phyloP scores from a whole-genome alignment of 2,329 filamentous ascomycete genomes.

The Aspergillus niger region DNA sequence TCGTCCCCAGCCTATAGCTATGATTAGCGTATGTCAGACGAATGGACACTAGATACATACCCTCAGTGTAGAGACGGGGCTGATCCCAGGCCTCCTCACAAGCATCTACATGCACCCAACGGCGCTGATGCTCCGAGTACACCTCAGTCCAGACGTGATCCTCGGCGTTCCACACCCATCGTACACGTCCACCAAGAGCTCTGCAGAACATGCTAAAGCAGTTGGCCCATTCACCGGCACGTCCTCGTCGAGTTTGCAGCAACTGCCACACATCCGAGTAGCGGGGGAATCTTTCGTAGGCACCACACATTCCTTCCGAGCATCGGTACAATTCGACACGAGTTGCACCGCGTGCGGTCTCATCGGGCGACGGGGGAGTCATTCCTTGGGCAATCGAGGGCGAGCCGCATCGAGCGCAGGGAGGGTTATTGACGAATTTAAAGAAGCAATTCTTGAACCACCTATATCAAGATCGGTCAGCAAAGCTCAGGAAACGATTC shows the following conservation, averaged over 20 bases:
- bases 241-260: slow-evolving; percentile 80
- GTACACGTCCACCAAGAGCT: slow-evolving; percentile 83
- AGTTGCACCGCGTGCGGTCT: slow-evolving; percentile 82
- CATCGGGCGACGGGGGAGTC: slow-evolving; percentile 82
- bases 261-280: slow-evolving; percentile 95
- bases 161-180: slow-evolving; percentile 98
- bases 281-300: slow-evolving; percentile 85
- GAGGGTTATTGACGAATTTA: slow-evolving; percentile 93
- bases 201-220: slow-evolving; percentile 98
- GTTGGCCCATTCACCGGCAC: slow-evolving; percentile 95
- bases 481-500: slow-evolving; percentile 3
- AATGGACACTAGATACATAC: slow-evolving; percentile 43
- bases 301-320: slow-evolving; percentile 71
- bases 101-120: slow-evolving; percentile 95
- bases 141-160: slow-evolving; percentile 98
- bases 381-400: slow-evolving; percentile 82
- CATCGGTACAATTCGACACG: slow-evolving; percentile 90
- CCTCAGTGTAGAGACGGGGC: slow-evolving; percentile 86
- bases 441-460: slow-evolving; percentile 98
- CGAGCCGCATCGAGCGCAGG: slow-evolving; percentile 77
- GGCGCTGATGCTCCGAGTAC: slow-evolving; percentile 87
- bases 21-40: slow-evolving; percentile 14
- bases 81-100: slow-evolving; percentile 97
- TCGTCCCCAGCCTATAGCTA: slow-evolving; percentile 75
- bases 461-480: slow-evolving; percentile 47